Evolutionary conservation across 2,329 filamentous ascomycete genomes (phyloP).

Genomic region (Fusarium fracticaudum): DNA sequence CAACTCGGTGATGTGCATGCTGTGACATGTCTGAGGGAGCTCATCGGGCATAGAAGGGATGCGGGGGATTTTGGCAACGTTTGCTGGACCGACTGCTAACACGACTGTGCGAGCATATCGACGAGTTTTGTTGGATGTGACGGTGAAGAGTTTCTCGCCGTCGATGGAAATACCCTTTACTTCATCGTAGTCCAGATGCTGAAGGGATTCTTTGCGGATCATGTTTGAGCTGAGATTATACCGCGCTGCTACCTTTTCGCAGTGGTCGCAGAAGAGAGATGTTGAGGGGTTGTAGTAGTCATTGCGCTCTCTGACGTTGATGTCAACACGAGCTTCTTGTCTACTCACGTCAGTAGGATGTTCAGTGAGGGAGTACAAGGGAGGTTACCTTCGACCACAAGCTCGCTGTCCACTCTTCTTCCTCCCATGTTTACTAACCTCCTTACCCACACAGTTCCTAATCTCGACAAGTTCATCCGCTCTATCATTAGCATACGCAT

Average conservation of each 20-base stretch:
- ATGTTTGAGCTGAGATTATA: conserved; percentile 61
- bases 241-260: conserved; percentile 63
- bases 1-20: conserved; percentile 69
- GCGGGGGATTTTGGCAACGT: conserved; percentile 61
- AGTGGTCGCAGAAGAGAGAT: conserved; percentile 70
- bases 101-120: conserved; percentile 72
- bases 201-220: conserved; percentile 68
- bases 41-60: conserved; percentile 47
- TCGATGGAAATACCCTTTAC: conserved; percentile 55
- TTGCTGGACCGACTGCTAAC: conserved; percentile 75
- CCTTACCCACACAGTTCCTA: conserved; percentile 78
- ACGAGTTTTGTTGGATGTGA: conserved; percentile 63
- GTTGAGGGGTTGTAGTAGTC: conserved; percentile 75
- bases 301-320: conserved; percentile 73
- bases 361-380: accelerated
- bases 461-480: conserved; percentile 75
- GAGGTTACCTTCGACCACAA: conserved; percentile 55
- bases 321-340: conserved; percentile 58
- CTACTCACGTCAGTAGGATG: conserved; percentile 29
- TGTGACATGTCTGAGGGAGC: conserved; percentile 66
- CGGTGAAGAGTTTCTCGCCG: conserved; percentile 69
- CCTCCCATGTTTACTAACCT: conserved; percentile 81
- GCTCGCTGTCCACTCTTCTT: conserved; percentile 61
- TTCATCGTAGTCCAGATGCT: conserved; percentile 68
- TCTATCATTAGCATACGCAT: conserved; percentile 69